Evolutionary conservation across 257 asterid genomes (phyloP), one percentile per base, ranked within the genome.

Genomic region (Pogostemon cablin): DNA sequence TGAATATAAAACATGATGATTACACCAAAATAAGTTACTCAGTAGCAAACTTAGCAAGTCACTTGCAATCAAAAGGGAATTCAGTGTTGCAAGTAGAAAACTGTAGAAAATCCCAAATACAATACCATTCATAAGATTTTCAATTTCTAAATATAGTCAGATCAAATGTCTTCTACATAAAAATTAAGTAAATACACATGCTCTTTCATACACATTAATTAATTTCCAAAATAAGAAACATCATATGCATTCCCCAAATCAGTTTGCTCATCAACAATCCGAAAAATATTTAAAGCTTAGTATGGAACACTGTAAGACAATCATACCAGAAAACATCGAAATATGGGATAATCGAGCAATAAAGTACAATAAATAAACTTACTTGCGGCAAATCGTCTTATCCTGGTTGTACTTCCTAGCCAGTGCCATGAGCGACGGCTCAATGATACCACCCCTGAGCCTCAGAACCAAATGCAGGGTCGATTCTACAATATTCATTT

Each of bases 301-400:
- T 4, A 9, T 7, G 35, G 43, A 9, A 57, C 8, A 34, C 17
- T 6, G 34, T 12, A 52, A 15, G 3, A 52, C 12, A 52, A 56
- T 32, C 62, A 15, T 6, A 1, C 32, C 9, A 10, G 11, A 50
- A 70, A 17, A 47, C 35, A 62, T n/a, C 10, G 32, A 35, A 47
- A 4, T n/a, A 43, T 11, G 5, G 48, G 25, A 15, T 12, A 53
- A 67, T 32, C 4, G 6, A 54, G 50, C 6, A 43, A 69, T 6
- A 8, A 12, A 58, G 44, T 44, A 55, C 5, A 47, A 34, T 2
- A 0, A 25, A 0, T 9, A 3, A 50, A 34, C 86, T 75, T 75
- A 86, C 92, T 84, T 84, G 88, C 92, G 90, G 84, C 92, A 86
- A 71, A 86, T 86, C 86, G 78, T 84, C 83, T 86, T 86, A 4